Conservation (phyloP, 768 basidiomycete genomes). For the Lentinula guzmanii region DNA sequence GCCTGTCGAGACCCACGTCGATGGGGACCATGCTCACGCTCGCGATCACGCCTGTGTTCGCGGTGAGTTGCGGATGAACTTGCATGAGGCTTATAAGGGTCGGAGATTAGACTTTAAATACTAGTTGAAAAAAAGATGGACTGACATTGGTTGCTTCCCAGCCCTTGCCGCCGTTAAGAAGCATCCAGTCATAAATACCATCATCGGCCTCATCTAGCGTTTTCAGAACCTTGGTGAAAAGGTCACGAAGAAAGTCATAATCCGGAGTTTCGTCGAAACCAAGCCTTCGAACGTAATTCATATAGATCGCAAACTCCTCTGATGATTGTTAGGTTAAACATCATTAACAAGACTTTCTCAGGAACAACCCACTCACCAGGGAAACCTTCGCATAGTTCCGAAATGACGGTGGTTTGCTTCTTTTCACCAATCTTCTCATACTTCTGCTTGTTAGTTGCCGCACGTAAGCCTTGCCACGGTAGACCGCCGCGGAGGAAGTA, state of each 20-base stretch:
- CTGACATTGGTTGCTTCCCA: conserved; percentile 88
- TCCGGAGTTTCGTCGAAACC: conserved; percentile 98
- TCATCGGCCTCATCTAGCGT: conserved; percentile 86
- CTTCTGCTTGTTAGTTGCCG: conserved; percentile 99
- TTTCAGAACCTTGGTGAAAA: conserved; percentile 90
- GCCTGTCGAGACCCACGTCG: conserved; percentile 50
- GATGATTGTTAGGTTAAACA: conserved; percentile 9
- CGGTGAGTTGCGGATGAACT: conserved; percentile 52
- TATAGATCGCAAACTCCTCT: conserved; percentile 99
- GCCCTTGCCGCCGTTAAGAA: conserved; percentile 88
- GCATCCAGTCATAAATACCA: conserved; percentile 94
- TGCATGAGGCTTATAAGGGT: conserved; percentile 41
- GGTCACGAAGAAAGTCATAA: conserved; percentile 94
- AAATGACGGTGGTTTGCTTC: conserved; percentile 90
- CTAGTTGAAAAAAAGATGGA: conserved; percentile 13
- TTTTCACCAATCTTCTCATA: conserved; percentile 99
- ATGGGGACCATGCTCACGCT: conserved; percentile 40
- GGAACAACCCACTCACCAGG: conserved; percentile 55
- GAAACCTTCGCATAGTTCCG: conserved; percentile 94
- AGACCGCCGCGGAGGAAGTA: conserved; percentile 95
- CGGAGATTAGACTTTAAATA: conserved; percentile 26
- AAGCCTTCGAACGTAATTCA: conserved; percentile 98
- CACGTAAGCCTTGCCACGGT: conserved; percentile 97
- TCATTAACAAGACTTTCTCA: neutral
- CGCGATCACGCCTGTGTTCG: conserved; percentile 52